phyloP scores from a whole-genome alignment of 2,329 filamentous ascomycete species.

The Colletotrichum orbiculare region DNA sequence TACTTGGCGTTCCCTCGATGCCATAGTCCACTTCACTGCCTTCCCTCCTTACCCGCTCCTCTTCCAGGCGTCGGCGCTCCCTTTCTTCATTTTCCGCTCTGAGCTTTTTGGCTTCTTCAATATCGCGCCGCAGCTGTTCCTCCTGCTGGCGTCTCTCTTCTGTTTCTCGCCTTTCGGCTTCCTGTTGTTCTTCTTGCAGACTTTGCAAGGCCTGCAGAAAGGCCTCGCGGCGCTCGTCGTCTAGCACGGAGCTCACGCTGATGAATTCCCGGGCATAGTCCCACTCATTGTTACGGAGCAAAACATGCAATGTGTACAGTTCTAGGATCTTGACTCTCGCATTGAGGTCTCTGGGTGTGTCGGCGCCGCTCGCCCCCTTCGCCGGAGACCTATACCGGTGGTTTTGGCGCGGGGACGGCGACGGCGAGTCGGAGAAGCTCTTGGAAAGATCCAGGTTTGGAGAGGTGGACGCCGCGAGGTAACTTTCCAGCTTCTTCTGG shows the following conservation, averaged over 20 bases:
- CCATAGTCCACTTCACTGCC: constrained; percentile 76
- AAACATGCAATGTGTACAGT: constrained; percentile 92
- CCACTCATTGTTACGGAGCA: constrained; percentile 96
- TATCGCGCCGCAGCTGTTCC: constrained; percentile 65
- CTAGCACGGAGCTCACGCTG: constrained; percentile 83
- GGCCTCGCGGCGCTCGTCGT: constrained; percentile 90
- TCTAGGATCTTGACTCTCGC: constrained; percentile 92
- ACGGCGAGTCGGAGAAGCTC: constrained; percentile 64
- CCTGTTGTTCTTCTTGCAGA: constrained; percentile 84
- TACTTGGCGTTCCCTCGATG: constrained; percentile 65
- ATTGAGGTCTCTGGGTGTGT: constrained; percentile 86
- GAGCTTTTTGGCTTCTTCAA: constrained; percentile 66
- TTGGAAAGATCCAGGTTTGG: constrained; percentile 79
- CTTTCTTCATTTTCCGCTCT: constrained; percentile 70
- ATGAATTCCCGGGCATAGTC: constrained; percentile 95
- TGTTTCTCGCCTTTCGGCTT: constrained; percentile 73
- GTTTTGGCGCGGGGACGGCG: constrained; percentile 48
- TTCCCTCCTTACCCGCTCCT: constrained; percentile 61
- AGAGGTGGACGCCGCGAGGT: constrained; percentile 80
- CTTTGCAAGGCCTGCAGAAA: constrained; percentile 88
- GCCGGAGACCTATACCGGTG: constrained; percentile 58
- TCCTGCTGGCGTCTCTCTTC: constrained; percentile 68
- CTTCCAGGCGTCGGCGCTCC: constrained; percentile 62
- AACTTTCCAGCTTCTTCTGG: constrained; percentile 88
- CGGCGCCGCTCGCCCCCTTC: constrained; percentile 71